These are phyloP conservation scores for Boletus rubescentipes DNA, from an alignment of 768 basidiomycete species.

Conservation along the genomic window DNA sequence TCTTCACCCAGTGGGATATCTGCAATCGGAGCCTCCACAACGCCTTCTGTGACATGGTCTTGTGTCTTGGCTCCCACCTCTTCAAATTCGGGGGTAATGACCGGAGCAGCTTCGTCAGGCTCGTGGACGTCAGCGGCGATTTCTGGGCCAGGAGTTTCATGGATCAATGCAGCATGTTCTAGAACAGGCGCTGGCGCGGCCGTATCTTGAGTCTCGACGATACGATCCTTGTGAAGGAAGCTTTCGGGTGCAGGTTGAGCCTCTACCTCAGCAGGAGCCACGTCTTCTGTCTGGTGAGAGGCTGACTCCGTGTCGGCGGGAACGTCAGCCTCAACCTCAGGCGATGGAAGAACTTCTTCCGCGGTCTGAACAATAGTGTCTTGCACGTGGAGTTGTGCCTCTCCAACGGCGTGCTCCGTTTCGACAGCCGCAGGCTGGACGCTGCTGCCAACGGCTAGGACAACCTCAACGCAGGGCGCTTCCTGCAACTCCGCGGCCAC, in stretches of 20 bases:
- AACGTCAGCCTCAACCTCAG: neutral
- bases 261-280: neutral
- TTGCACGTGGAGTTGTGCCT: neutral
- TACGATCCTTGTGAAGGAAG: neutral
- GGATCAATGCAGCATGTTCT: neutral
- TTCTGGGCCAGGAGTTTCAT: conserved; percentile 8
- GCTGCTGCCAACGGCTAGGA: neutral
- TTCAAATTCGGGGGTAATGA: neutral
- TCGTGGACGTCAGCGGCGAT: neutral
- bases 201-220: neutral
- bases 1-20: neutral
- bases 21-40: neutral
- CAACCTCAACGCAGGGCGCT: neutral
- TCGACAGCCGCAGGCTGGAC: neutral
- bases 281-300: neutral
- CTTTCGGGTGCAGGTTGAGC: neutral
- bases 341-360: neutral
- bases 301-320: neutral
- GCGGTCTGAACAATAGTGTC: neutral
- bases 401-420: conserved; percentile 5
- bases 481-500: conserved; percentile 12
- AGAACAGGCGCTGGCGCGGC: neutral
- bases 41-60: neutral
- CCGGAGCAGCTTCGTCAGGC: neutral
- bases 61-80: neutral